Conservation (phyloP, 805 yeast species). For the Schwanniomyces sp. region DNA sequence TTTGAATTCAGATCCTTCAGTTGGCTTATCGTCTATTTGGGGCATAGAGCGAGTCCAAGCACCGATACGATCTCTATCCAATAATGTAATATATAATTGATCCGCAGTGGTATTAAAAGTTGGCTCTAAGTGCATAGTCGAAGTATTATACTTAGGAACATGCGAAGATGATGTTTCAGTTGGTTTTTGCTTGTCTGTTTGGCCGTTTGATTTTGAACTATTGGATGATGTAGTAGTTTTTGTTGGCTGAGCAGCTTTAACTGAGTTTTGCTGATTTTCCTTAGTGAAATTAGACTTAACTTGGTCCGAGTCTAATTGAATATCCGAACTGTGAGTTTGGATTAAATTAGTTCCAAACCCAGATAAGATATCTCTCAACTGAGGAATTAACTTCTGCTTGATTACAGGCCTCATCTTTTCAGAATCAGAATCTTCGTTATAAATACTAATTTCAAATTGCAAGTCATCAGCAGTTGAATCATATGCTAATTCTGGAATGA, state of each 20-base stretch:
- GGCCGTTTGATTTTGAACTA: slow-evolving; percentile 4
- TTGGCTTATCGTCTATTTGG: slow-evolving; percentile 48
- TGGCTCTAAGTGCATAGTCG: slow-evolving; percentile 74
- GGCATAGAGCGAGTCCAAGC: slow-evolving; percentile 88
- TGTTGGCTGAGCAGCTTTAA: slow-evolving; percentile 21
- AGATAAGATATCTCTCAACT: slow-evolving; percentile 58
- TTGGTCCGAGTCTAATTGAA: slow-evolving; percentile 64
- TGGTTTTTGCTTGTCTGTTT: slow-evolving; percentile 8
- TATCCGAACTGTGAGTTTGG: slow-evolving; percentile 74
- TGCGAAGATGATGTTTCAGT: slow-evolving; percentile 12
- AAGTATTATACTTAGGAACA: slow-evolving; percentile 73
- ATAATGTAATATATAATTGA: slow-evolving; percentile 74
- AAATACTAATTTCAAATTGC: slow-evolving; percentile 76
- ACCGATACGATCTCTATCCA: slow-evolving; percentile 75
- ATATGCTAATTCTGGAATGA: slow-evolving; percentile 90
- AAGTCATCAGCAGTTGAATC: slow-evolving; percentile 84
- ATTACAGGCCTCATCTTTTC: slow-evolving; percentile 55
- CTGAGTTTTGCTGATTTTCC: slow-evolving; percentile 44
- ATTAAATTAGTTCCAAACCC: slow-evolving; percentile 80
- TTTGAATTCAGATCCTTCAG: slow-evolving; percentile 61
- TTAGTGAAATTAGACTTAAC: slow-evolving; percentile 41
- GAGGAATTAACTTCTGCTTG: slow-evolving; percentile 60
- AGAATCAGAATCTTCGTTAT: slow-evolving; percentile 46
- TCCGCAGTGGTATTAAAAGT: slow-evolving; percentile 85
- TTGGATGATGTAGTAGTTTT: slow-evolving; percentile 8